Evolutionary conservation across 2,329 filamentous ascomycete species (phyloP), one percentile per base, ranked within the genome.

Genomic region (Fusarium sp.): DNA sequence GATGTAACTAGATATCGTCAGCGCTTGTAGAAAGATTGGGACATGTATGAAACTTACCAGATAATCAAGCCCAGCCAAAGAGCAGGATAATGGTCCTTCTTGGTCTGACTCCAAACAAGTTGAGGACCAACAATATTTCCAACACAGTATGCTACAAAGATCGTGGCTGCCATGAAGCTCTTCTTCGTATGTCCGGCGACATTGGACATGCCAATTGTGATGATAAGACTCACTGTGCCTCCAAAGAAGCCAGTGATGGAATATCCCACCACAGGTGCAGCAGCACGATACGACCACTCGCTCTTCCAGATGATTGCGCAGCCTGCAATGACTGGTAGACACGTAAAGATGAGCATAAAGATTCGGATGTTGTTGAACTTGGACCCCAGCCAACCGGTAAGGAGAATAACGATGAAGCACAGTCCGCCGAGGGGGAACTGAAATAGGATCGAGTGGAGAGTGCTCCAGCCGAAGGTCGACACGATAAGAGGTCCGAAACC

Each of bases 111-210:
- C 71, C 87, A 87, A 42, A 93, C 86, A 41, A 93, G 81, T 78
- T 92, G 90, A 6, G 91, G 91, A 0, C 91, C 91, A 25, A 93
- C 88, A 52, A 94, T 93, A 71, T 93, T 93, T 3, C 91, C 85
- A 4, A 93, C 88, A 58, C 90, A 92, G 74, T 93, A 93, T 1
- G 90, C 90, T 0, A 92, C 90, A 67, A 93, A 94, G 2, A 92
- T 90, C 0, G 89, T 89, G 0, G 89, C 89, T 0, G 91, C 90
- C 84, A 91, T 93, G 73, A 91, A 89, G 67, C 89, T 91, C 82
- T 93, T 93, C 81, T 94, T 94, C 0, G 91, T 93, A 25, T 91
- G 86, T 0, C 92, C 91, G 0, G 91, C 91, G 0, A 93, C 90
- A 69, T 94, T 94, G 13, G 87, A 86, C 83, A 85, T 85, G 34